Evolutionary conservation across 2,329 filamentous ascomycete genomes (phyloP).

Genomic region (Colletotrichum eremochloae): DNA sequence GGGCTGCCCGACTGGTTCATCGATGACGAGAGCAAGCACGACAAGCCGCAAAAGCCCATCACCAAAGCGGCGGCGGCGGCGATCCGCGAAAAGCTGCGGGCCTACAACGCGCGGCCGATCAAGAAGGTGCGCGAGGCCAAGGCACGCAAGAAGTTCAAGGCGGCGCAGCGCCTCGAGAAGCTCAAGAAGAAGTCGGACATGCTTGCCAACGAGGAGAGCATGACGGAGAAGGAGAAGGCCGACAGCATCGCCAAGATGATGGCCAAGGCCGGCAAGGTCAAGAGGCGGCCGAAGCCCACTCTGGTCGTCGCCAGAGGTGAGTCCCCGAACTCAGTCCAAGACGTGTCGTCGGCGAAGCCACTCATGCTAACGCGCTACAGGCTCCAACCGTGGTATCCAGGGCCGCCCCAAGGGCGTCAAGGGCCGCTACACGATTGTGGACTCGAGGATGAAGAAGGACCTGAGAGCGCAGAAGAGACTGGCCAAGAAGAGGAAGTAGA

Average conservation of each 20-base stretch:
- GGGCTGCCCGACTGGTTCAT: slow-evolving; percentile 98
- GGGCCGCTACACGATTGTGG: slow-evolving; percentile 97
- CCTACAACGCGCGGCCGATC: slow-evolving; percentile 95
- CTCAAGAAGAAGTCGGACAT: slow-evolving; percentile 97
- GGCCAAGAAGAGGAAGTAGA: slow-evolving; percentile 76
- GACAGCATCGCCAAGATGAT: slow-evolving; percentile 85
- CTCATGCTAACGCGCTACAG: slow-evolving; percentile 29
- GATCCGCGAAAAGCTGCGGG: slow-evolving; percentile 94
- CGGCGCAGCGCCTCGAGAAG: slow-evolving; percentile 91
- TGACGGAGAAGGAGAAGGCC: slow-evolving; percentile 97
- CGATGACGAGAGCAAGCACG: slow-evolving; percentile 89
- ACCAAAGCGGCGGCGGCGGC: slow-evolving; percentile 89
- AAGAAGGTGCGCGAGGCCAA: slow-evolving; percentile 99
- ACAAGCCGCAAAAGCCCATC: slow-evolving; percentile 88
- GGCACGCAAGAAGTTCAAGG: slow-evolving; percentile 96
- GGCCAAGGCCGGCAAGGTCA: slow-evolving; percentile 86
- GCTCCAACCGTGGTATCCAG: slow-evolving; percentile 82
- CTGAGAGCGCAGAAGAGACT: slow-evolving; percentile 85
- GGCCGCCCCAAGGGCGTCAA: slow-evolving; percentile 92
- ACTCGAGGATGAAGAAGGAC: slow-evolving; percentile 97
- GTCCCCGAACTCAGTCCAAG: background rate
- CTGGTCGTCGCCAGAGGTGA: slow-evolving; percentile 87
- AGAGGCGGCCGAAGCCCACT: slow-evolving; percentile 84
- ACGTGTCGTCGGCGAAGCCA: background rate
- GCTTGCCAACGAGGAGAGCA: slow-evolving; percentile 87